phyloP scores from a whole-genome alignment of 1,284 basidiomycete genomes.

The Pseudozyma thailandica region DNA sequence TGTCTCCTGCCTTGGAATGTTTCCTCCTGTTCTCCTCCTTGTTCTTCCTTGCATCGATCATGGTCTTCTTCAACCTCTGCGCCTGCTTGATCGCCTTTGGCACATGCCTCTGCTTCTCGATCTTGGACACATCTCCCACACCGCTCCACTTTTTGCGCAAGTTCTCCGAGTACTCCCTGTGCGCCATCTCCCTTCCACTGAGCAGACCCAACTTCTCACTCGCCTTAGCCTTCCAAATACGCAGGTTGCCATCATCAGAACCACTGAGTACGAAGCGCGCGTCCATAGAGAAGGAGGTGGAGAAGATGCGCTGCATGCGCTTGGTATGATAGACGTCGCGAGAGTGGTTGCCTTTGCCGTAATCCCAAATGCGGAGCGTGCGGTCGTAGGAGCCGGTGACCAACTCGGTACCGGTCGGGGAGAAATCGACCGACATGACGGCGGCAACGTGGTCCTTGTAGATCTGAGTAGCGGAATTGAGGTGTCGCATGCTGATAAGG shows the following conservation, averaged over 20 bases:
- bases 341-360: conserved; percentile 79
- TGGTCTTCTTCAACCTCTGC: conserved; percentile 85
- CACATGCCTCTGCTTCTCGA: conserved; percentile 84
- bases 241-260: conserved; percentile 95
- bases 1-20: conserved; percentile 78
- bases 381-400: conserved; percentile 96
- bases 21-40: conserved; percentile 89
- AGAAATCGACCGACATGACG: conserved; percentile 72
- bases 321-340: conserved; percentile 97
- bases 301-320: conserved; percentile 89
- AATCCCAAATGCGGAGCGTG: conserved; percentile 91
- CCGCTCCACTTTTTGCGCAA: conserved; percentile 87
- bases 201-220: conserved; percentile 91
- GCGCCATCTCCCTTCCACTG: conserved; percentile 88
- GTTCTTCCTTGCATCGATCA: conserved; percentile 87
- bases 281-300: conserved; percentile 79
- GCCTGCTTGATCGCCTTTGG: conserved; percentile 91
- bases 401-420: conserved; percentile 92
- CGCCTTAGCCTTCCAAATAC: conserved; percentile 95
- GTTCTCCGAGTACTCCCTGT: conserved; percentile 90
- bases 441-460: conserved; percentile 98
- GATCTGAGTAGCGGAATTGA: conserved; percentile 85
- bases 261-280: conserved; percentile 92
- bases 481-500: conserved; percentile 75
- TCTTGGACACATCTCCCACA: conserved; percentile 78